phyloP scores from a whole-genome alignment of 2,329 filamentous ascomycete genomes.

The Fusarium sororula region DNA sequence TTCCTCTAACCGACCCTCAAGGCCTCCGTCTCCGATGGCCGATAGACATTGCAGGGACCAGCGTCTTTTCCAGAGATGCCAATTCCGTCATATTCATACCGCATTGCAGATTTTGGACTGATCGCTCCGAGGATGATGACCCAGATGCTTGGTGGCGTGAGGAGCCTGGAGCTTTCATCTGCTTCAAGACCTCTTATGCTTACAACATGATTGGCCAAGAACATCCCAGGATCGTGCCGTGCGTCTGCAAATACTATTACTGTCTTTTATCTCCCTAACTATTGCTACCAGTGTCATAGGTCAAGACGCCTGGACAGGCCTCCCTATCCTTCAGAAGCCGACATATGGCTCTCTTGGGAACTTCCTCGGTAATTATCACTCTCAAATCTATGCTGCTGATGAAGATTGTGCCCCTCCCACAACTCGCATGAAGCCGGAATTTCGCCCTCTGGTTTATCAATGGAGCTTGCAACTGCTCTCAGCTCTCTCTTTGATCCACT shows the following conservation, averaged over 20 bases:
- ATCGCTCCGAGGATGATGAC: neutral
- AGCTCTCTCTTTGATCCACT: neutral
- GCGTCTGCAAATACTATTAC: too few species aligned
- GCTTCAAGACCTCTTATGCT: neutral
- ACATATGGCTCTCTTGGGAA: neutral
- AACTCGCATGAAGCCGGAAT: neutral
- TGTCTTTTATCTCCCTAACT: too few species aligned
- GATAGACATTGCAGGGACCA: neutral
- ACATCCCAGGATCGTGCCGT: neutral
- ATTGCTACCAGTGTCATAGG: neutral
- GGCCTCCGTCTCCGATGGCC: neutral
- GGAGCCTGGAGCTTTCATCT: accelerated
- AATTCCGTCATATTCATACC: neutral
- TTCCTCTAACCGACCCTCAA: neutral
- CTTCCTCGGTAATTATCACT: neutral
- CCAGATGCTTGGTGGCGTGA: neutral
- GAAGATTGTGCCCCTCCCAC: accelerated
- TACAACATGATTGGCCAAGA: neutral
- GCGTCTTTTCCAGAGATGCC: neutral
- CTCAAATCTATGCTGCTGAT: neutral
- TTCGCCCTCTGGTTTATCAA: neutral
- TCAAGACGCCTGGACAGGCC: neutral
- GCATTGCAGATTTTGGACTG: neutral
- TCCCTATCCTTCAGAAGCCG: neutral
- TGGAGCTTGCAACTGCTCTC: neutral